Percentiles rank a stretch among this genome's conserved stretches.
These are phyloP conservation scores for Suillus hirtellus DNA, from an alignment of 768 basidiomycete genomes.

Conservation along the genomic window DNA sequence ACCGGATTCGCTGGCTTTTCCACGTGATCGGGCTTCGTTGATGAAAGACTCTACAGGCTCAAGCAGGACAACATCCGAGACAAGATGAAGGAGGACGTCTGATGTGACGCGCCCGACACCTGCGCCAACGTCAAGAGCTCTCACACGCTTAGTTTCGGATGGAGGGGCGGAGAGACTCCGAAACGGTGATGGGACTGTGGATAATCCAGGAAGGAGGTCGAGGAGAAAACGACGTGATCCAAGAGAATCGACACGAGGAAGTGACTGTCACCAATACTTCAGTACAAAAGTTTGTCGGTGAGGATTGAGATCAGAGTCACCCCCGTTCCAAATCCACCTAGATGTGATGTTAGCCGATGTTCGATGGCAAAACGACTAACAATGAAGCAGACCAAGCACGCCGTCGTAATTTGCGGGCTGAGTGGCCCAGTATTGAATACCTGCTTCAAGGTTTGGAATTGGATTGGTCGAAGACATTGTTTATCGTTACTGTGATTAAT, in stretches of 20 bases:
- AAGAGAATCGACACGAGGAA: conserved; percentile 88
- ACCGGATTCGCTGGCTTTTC: conserved; percentile 28
- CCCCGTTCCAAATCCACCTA: conserved; percentile 59
- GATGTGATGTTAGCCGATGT: conserved; percentile 29
- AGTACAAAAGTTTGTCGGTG: background rate
- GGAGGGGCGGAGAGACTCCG: conserved; percentile 43
- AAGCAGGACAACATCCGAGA: conserved; percentile 83
- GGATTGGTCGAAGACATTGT: conserved; percentile 21
- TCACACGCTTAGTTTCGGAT: conserved; percentile 42
- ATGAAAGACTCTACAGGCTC: conserved; percentile 87
- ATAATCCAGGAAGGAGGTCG: conserved; percentile 77
- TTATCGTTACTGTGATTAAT: background rate
- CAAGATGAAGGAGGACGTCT: conserved; percentile 85
- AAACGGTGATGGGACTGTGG: conserved; percentile 72
- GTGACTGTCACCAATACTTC: conserved; percentile 50
- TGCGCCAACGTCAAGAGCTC: conserved; percentile 91
- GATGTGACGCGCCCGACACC: conserved; percentile 92
- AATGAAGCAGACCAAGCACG: conserved; percentile 63
- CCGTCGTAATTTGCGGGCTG: conserved; percentile 85
- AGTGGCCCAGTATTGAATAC: conserved; percentile 83
- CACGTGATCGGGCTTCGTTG: conserved; percentile 58
- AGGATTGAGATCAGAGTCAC: conserved; percentile 32
- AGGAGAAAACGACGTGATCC: conserved; percentile 89
- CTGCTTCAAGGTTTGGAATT: conserved; percentile 65
- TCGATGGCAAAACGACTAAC: conserved; percentile 21